phyloP scores from a whole-genome alignment of 2,329 filamentous ascomycete species.

The Seiridium unicorne region DNA sequence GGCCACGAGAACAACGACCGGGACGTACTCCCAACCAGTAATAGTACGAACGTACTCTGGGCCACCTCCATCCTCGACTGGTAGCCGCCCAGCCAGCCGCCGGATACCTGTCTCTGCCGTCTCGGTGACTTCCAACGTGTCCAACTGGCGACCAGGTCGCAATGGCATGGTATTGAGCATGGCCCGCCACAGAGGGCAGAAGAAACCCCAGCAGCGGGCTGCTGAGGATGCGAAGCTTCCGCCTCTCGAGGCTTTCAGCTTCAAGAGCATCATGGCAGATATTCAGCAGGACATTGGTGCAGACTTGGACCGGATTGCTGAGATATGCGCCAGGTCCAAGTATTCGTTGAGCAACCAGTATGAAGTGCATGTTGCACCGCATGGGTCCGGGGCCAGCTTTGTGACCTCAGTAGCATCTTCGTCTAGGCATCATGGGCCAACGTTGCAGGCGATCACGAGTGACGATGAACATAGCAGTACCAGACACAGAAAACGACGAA shows the following conservation, averaged over 20 bases:
- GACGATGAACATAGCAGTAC: conserved; percentile 50
- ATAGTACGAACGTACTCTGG: conserved; percentile 64
- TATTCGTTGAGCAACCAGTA: conserved; percentile 68
- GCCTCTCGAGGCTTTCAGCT: conserved; percentile 62
- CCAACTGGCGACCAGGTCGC: conserved; percentile 27
- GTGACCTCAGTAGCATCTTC: conserved; percentile 26
- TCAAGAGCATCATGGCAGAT: conserved; percentile 62
- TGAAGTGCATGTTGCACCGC: conserved; percentile 62
- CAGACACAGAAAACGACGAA: conserved; percentile 38
- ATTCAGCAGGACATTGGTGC: conserved; percentile 53
- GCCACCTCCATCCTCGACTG: conserved; percentile 32
- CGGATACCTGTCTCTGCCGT: conserved; percentile 26
- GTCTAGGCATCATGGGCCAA: conserved; percentile 41
- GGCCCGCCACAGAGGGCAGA: conserved; percentile 41
- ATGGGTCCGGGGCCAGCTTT: conserved; percentile 55
- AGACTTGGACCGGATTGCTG: conserved; percentile 63
- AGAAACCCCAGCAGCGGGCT: conserved; percentile 24
- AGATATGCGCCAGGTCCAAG: conserved; percentile 63
- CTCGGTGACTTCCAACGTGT: conserved; percentile 20
- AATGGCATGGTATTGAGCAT: conserved; percentile 41
- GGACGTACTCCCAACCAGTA: conserved; percentile 63
- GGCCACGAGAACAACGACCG: conserved; percentile 25
- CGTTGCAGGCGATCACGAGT: conserved; percentile 55
- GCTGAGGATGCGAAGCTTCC: conserved; percentile 47
- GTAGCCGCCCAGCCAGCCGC: conserved; percentile 25